phyloP scores from a whole-genome alignment of 169 alveolate genomes.

The Babesia ovis region DNA sequence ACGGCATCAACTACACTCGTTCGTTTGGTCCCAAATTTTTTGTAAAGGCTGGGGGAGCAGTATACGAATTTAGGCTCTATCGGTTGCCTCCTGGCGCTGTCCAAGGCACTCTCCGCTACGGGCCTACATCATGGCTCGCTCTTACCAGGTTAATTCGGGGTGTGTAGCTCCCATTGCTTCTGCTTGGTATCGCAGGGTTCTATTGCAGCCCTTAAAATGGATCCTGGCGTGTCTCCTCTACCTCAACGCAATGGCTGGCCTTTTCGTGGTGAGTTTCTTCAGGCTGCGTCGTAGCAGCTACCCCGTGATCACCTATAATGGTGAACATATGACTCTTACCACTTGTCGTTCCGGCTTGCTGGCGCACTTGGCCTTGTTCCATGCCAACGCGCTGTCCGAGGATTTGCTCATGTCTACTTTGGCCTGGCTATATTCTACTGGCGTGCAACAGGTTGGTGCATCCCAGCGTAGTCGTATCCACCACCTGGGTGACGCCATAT shows the following conservation, averaged over 20 bases:
- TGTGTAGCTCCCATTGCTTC: no score
- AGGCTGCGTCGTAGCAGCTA: slow-evolving; percentile 1
- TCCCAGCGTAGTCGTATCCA: no score
- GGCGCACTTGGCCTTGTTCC: slow-evolving; percentile 2
- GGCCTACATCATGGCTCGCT: no score
- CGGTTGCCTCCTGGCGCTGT: background rate
- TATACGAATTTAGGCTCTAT: no score
- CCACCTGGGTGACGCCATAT: no score
- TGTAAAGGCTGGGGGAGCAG: no score
- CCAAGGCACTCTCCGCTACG: no score
- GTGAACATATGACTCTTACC: background rate
- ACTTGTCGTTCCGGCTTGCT: background rate
- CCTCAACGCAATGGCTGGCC: background rate
- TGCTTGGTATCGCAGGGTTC: no score
- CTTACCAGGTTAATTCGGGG: no score
- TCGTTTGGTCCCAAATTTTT: no score
- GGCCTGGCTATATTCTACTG: background rate
- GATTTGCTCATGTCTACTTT: background rate
- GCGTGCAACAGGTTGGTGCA: background rate
- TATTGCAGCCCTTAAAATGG: no score
- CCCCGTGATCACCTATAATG: slow-evolving; percentile 20
- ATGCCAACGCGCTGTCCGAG: slow-evolving; percentile 8
- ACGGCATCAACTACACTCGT: no score
- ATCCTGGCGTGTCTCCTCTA: background rate
- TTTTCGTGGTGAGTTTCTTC: slow-evolving; percentile 11